Percentiles rank a stretch among this genome's conserved stretches.
Evolutionary conservation across 73 alveolate species (phyloP).

Genomic region (Paramecium biaurelia): DNA sequence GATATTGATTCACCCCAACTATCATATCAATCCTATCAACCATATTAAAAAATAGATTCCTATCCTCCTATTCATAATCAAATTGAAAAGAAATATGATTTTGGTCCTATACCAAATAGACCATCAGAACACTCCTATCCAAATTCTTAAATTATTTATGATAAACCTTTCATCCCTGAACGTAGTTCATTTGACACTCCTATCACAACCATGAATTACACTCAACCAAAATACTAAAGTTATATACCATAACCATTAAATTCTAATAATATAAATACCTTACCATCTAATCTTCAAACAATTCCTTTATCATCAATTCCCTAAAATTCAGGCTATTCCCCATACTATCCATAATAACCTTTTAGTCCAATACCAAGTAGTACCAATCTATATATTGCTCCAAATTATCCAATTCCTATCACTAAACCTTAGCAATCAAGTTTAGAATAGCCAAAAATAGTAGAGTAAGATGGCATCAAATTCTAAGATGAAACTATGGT

Average conservation of each 20-base stretch:
- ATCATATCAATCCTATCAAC: neutral
- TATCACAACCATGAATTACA: neutral
- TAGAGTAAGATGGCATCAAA: neutral
- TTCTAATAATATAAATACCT: neutral
- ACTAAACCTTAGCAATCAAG: neutral
- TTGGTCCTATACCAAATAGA: neutral
- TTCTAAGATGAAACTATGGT: neutral
- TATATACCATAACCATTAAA: neutral
- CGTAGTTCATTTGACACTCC: neutral
- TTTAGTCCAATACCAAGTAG: conserved; percentile 13
- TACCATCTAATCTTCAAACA: neutral
- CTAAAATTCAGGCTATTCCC: neutral
- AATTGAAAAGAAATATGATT: neutral
- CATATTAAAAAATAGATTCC: neutral
- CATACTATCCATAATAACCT: neutral
- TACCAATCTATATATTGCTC: neutral
- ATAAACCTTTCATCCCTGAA: neutral
- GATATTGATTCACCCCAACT: neutral
- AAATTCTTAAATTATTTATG: neutral
- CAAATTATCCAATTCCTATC: neutral
- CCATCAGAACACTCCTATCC: neutral
- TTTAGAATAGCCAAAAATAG: neutral
- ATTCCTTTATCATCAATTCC: neutral
- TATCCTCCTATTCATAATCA: neutral
- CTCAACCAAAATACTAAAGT: neutral